A percentile compares a stretch with the other conserved stretches of the same genome.
Evolutionary conservation across 371 early-diverging fungal species (phyloP).

Genomic region (Mortierella polycephala): DNA sequence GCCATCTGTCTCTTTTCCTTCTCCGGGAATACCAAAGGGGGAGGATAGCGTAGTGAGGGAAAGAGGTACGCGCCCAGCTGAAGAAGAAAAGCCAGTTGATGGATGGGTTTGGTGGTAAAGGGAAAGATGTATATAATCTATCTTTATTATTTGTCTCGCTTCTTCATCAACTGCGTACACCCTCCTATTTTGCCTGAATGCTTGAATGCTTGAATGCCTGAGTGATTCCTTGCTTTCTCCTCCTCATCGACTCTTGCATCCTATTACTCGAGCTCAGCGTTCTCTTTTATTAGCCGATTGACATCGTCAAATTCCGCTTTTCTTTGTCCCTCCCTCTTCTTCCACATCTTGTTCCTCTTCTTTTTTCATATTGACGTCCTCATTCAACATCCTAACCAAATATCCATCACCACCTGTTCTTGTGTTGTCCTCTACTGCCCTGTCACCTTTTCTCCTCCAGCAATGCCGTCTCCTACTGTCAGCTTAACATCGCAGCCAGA

Average conservation of each 20-base stretch:
- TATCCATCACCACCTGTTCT: neutral
- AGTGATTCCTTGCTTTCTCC: neutral
- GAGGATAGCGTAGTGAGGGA: neutral
- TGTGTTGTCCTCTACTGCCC: conserved; percentile 3
- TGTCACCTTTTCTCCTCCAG: neutral
- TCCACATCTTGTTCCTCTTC: neutral
- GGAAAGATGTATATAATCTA: too few species aligned
- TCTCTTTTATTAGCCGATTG: too few species aligned
- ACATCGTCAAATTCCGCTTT: too few species aligned
- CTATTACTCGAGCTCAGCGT: neutral
- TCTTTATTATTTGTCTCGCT: too few species aligned
- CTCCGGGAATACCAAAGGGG: neutral
- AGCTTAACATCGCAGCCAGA: neutral
- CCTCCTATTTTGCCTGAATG: too few species aligned
- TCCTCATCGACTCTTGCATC: neutral
- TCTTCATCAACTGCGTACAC: too few species aligned
- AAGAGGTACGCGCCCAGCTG: too few species aligned
- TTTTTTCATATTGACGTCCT: neutral
- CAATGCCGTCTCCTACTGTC: neutral
- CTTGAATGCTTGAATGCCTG: too few species aligned
- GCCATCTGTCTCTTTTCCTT: neutral
- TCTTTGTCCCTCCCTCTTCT: neutral
- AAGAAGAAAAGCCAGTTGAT: too few species aligned
- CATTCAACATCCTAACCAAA: neutral
- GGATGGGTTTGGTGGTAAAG: too few species aligned